Percentiles rank a stretch among this genome's conserved stretches.
phyloP scores from a whole-genome alignment of 2,329 filamentous ascomycete genomes.

The Clarireedia paspali region DNA sequence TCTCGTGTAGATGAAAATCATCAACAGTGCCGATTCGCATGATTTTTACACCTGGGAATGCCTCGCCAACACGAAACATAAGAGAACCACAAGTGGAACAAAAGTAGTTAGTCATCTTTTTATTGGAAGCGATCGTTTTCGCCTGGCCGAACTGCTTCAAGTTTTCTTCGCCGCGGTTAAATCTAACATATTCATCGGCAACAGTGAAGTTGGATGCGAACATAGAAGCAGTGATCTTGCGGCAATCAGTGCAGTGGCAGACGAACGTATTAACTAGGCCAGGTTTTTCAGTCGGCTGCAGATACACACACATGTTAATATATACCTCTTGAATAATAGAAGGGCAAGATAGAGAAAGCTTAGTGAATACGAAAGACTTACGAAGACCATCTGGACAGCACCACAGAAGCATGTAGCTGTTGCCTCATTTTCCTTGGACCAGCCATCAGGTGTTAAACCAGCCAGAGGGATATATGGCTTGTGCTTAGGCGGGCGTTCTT shows the following conservation, averaged over 20 bases:
- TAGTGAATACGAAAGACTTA: slow-evolving; percentile 28
- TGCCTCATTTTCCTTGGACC: slow-evolving; percentile 38
- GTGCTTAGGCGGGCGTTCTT: neutral
- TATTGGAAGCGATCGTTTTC: slow-evolving; percentile 39
- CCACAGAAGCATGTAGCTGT: slow-evolving; percentile 54
- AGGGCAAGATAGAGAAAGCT: too few species aligned
- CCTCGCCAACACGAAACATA: slow-evolving; percentile 46
- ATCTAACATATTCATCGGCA: slow-evolving; percentile 35
- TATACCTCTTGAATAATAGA: too few species aligned
- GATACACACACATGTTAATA: too few species aligned
- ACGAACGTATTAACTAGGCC: slow-evolving; percentile 45
- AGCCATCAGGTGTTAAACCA: slow-evolving; percentile 34
- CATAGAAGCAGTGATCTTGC: slow-evolving; percentile 55
- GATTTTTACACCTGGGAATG: slow-evolving; percentile 39
- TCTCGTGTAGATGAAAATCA: slow-evolving; percentile 51
- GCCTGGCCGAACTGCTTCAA: slow-evolving; percentile 39
- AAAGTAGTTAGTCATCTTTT: slow-evolving; percentile 54
- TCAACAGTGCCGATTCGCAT: slow-evolving; percentile 54
- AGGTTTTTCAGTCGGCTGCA: slow-evolving; percentile 37
- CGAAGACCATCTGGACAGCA: slow-evolving; percentile 45
- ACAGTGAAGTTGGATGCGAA: slow-evolving; percentile 52
- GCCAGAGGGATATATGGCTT: slow-evolving; percentile 34
- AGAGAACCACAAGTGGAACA: slow-evolving; percentile 51
- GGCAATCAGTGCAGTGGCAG: slow-evolving; percentile 55
- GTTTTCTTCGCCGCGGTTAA: slow-evolving; percentile 44